Evolutionary conservation across 257 asterid genomes (phyloP), one percentile per base, ranked within the genome.

Genomic region (Nicotiana undulata): DNA sequence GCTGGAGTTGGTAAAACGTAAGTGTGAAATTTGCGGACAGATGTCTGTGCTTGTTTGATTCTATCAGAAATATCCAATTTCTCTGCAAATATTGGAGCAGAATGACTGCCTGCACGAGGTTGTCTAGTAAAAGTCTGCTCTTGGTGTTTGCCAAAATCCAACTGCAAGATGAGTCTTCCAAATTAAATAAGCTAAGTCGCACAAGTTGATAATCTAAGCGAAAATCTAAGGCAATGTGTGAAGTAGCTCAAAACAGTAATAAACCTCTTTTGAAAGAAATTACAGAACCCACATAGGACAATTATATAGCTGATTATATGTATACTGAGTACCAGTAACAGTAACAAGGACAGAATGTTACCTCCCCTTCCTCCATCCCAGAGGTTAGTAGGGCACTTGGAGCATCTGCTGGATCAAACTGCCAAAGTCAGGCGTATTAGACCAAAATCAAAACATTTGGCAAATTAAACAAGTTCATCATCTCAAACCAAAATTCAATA

Each of bases 1-100:
- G 90, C 90, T 11, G 99, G 99, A 84, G 97, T 94, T 13, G 99
- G 99, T 63, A 96, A 89, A 76, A 81, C 98, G 65, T 96, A 91
- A 15, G 98, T 91, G 46, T 88, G 90, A 81, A 86, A 86, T 82
- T 90, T 94, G 28, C 58, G 90, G 59, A 58, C 84, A 60, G 92
- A 55, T 11, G 85, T 70, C 80, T 83, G 94, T 84, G 86, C 81
- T 83, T 92, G 97, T 84, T 86, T 86, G 56, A 79, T 86, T 85
- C 89, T 90, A 75, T 91, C 97, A 82, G 91, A 83, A 15, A 87
- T 84, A 66, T 92, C 98, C 60, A 88, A 86, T 88, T 96, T 96
- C 84, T 94, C 94, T n/a, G 94, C 88, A 80, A 81, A 89, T 86
- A 96, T 88, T 78, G 98, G 98, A 84, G 99, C 97, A 82, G 99